Base-by-base conservation (phyloP, 192 early-diverging fungal species). In the Podila epicladia region DNA sequence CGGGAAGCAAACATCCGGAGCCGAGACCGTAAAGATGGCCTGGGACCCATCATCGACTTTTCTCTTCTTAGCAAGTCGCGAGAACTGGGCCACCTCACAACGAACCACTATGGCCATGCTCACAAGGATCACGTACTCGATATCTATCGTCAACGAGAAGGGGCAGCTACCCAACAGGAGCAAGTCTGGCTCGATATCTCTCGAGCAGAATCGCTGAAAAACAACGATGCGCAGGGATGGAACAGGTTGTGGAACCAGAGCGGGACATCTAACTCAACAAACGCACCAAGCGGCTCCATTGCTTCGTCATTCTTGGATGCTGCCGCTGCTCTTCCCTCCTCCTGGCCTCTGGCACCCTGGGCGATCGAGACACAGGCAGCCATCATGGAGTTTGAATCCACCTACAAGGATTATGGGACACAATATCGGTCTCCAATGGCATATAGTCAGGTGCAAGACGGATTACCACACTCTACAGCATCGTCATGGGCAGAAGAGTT, bases 31-130 rank as follows among this genome's bases (percentile, higher is more conserved):
- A 17, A 73, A 7, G 77, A 80, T 61, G 77, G 77, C 9, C 51
- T 80, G 8, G 77, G 77, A 17, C 77, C 77, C 0, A 73, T 80
- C 45, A 26, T 80, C 1, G 77, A 80, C 62, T 80, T 69, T 57
- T 72, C 70, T 9, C 50, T 69, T 9, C 33, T 49, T 11, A 24
- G 5, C 9, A 15, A 37, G 13, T 29, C 33, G 9, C 58, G 33
- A 7, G 58, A 62, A 33, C 48, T 55, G 22, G 61, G 58, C 50
- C 73, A 69, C 41, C 17, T 69, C 3, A 24, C 59, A 20, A 3
- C 9, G 3, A 62, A 61, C 26, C 73, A 75, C 66, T 15, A 64
- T n/a, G 68, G 68, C 33, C 59, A 32, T 61, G 22, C 59, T 35
- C 29, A 61, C 29, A 11, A 1, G 17, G 22, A 24, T 61, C 31